A percentile compares a stretch with the other conserved stretches of the same genome.
phyloP scores from a whole-genome alignment of 495 filamentous ascomycete species.

The Physcia stellaris region DNA sequence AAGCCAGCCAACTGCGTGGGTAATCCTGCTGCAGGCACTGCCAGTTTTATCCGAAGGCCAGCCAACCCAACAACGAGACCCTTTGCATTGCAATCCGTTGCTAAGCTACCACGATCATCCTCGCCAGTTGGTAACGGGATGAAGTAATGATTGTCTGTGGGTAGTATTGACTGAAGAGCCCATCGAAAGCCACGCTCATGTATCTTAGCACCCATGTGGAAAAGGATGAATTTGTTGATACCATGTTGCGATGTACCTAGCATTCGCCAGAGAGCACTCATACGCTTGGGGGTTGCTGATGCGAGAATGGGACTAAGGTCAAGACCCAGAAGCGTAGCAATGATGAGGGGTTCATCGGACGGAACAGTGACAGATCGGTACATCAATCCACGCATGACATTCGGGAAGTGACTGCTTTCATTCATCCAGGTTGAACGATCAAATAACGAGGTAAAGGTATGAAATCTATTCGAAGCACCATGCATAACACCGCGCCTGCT shows the following conservation, averaged over 20 bases:
- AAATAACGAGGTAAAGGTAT: slow-evolving; percentile 4
- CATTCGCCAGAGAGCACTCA: slow-evolving; percentile 6
- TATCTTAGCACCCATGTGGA: slow-evolving; percentile 6
- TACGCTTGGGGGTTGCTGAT: slow-evolving; percentile 6
- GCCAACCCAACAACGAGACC: slow-evolving; percentile 6
- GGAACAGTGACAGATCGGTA: slow-evolving; percentile 19
- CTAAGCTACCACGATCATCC: slow-evolving; percentile 2
- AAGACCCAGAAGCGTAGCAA: slow-evolving; percentile 18
- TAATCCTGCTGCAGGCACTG: slow-evolving; percentile 4
- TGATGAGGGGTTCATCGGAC: slow-evolving; percentile 23
- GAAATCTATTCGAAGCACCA: background rate
- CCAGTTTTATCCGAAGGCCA: slow-evolving; percentile 6
- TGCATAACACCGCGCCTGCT: background rate
- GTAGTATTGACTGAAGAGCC: slow-evolving; percentile 7
- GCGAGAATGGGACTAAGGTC: slow-evolving; percentile 11
- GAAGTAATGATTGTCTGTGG: slow-evolving; percentile 1
- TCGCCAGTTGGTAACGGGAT: background rate
- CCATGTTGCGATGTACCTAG: slow-evolving; percentile 1
- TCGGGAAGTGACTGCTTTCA: background rate
- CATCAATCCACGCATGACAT: slow-evolving; percentile 10
- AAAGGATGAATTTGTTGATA: slow-evolving; percentile 2
- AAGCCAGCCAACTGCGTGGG: slow-evolving; percentile 3
- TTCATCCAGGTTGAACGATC: background rate
- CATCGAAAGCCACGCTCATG: slow-evolving; percentile 4
- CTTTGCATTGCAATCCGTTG: slow-evolving; percentile 3